Evolutionary conservation across 2,329 filamentous ascomycete genomes (phyloP), one percentile per base, ranked within the genome.

Genomic region (Diaporthe citriasiana): DNA sequence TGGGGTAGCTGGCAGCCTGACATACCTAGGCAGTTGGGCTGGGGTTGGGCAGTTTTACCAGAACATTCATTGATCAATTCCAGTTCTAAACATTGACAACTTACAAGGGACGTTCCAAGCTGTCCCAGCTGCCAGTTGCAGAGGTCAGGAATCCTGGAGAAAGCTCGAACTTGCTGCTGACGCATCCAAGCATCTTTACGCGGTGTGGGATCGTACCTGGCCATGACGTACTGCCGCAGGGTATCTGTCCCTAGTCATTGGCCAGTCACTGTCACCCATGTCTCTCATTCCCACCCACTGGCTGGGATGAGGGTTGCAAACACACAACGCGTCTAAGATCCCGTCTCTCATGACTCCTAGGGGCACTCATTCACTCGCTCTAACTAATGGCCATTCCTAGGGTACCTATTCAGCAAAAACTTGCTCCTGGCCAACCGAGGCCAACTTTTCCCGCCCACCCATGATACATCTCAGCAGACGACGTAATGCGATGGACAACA

Each of bases 141-240:
- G 15, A 17, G 45, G n/a, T n/a, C n/a, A n/a, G n/a, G n/a, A 35
- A 35, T 35, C 33, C 33, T 35, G 33, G 33, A 35, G 33, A 35
- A 35, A 35, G 35, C n/a, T n/a, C n/a, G 56, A 40, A 38, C 33
- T 25, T 57, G 55, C 19, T 57, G 33, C 33, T 38, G n/a, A n/a
- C n/a, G n/a, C n/a, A n/a, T 45, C 59, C 60, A 42, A 50, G 42
- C 42, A 30, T 25, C 22, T 22, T 22, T 22, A 38, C 45, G 45
- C 60, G 60, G 60, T 51, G 47, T 63, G 25, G 70, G 35, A 55
- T 71, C 56, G 56, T 45, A 12, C 69, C 56, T 63, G 70, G 30
- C 70, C n/a, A 53, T 71, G 70, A 71, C 70, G 70, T 50, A 71
- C 25, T 25, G 50, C 22, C 19, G 70, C 35, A 71, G 42, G 69